These are phyloP conservation scores for Penicillium polonicum DNA, from an alignment of 2,329 filamentous ascomycete species.

Conservation along the genomic window DNA sequence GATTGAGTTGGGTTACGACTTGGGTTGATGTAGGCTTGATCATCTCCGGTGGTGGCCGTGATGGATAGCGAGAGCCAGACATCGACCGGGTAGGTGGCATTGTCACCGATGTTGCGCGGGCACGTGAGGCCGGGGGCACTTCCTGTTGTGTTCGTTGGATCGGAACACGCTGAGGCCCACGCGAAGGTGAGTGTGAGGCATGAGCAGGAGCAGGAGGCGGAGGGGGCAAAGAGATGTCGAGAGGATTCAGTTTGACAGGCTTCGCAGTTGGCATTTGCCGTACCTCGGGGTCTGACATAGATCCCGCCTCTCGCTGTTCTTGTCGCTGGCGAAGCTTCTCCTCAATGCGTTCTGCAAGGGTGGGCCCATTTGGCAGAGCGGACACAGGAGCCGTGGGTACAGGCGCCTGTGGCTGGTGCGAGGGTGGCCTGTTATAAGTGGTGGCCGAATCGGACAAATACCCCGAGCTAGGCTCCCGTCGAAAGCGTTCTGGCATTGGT, in stretches of 20 bases:
- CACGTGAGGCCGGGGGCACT: constrained; percentile 1
- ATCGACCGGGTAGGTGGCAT: constrained; percentile 7
- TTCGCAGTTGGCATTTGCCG: constrained; percentile 2
- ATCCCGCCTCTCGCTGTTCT: constrained; percentile 24
- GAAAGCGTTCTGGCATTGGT: constrained; percentile 7
- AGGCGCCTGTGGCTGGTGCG: neutral
- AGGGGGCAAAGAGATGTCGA: neutral
- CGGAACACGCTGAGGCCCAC: constrained; percentile 3
- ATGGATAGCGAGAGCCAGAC: constrained; percentile 1
- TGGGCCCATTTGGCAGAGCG: constrained; percentile 13
- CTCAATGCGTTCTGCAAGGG: constrained; percentile 35
- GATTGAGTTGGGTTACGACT: neutral
- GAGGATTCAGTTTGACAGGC: neutral
- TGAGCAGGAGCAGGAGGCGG: constrained; percentile 6
- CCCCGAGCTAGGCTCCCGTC: constrained; percentile 18
- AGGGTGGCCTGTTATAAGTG: constrained; percentile 5
- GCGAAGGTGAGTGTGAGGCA: constrained; percentile 10
- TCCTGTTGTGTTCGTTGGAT: constrained; percentile 7
- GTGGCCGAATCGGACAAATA: constrained; percentile 27
- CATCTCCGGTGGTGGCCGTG: neutral
- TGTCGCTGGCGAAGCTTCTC: constrained; percentile 35
- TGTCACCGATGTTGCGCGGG: constrained; percentile 13
- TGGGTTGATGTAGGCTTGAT: neutral
- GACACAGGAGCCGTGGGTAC: constrained; percentile 5
- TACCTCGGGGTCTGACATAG: constrained; percentile 16